These are phyloP conservation scores for Aspergillus nanangensis DNA, from an alignment of 495 filamentous ascomycete species.

Conservation along the genomic window DNA sequence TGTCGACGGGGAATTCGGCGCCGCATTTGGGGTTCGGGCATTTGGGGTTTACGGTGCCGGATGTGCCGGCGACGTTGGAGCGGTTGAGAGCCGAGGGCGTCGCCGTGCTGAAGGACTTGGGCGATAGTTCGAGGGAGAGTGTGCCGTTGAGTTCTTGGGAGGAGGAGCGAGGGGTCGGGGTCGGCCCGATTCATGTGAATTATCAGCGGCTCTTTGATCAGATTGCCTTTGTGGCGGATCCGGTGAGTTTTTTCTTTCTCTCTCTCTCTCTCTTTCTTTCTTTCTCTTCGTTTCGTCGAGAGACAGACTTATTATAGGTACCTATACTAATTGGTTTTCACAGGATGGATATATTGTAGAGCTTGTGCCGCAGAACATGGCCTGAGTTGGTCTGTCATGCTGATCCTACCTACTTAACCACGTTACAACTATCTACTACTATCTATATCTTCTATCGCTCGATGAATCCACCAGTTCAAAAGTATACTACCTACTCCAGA, in stretches of 20 bases:
- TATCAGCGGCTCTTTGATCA: slow-evolving; percentile 34
- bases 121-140: slow-evolving; percentile 20
- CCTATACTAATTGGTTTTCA: not conserved
- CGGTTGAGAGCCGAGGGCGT: slow-evolving; percentile 27
- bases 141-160: slow-evolving; percentile 37
- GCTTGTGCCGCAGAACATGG: slow-evolving; percentile 16
- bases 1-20: slow-evolving; percentile 26
- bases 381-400: no score
- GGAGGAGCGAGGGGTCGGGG: slow-evolving; percentile 25
- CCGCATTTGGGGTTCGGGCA: slow-evolving; percentile 36
- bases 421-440: no score
- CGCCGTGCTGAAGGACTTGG: slow-evolving; percentile 32
- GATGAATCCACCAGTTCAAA: no score
- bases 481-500: no score
- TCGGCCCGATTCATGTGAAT: slow-evolving; percentile 29
- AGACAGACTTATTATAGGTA: no score
- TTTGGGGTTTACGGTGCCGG: slow-evolving; percentile 36
- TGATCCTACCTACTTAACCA: no score
- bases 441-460: no score
- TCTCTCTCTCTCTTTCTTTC: not conserved
- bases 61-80: slow-evolving; percentile 26
- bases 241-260: slow-evolving; percentile 21
- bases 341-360: slow-evolving; percentile 18
- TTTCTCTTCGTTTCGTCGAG: slow-evolving; percentile 1
- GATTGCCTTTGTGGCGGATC: slow-evolving; percentile 38